These are phyloP conservation scores for Talaromyces sp. DNA, from an alignment of 2,329 filamentous ascomycete species.

Conservation along the genomic window DNA sequence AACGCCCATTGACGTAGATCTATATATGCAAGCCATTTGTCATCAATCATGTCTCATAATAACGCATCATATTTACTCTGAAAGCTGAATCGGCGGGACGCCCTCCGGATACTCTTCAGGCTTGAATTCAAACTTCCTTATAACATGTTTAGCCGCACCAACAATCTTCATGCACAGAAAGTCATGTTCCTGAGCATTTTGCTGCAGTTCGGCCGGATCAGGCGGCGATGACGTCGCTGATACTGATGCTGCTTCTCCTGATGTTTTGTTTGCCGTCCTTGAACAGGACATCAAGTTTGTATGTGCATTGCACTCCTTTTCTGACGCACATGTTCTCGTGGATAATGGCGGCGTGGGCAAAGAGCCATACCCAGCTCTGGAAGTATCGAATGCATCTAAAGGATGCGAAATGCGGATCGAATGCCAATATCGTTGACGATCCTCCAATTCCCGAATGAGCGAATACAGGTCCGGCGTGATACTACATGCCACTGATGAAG, in stretches of 20 bases:
- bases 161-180: constrained; percentile 35
- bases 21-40: background rate
- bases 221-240: background rate
- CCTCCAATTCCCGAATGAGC: constrained; percentile 41
- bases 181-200: constrained; percentile 27
- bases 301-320: background rate
- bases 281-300: background rate
- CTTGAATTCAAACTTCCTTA: constrained; percentile 35
- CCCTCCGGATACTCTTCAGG: constrained; percentile 34
- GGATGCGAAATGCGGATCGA: constrained; percentile 16
- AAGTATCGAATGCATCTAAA: background rate
- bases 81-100: constrained; percentile 10
- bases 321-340: background rate
- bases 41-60: background rate
- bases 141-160: constrained; percentile 32
- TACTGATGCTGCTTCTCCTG: background rate
- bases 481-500: constrained; percentile 26
- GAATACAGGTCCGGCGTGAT: constrained; percentile 35
- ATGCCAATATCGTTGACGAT: constrained; percentile 44
- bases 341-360: background rate
- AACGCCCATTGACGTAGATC: background rate
- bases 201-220: constrained; percentile 11
- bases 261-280: background rate
- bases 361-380: background rate
- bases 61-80: background rate